A percentile compares a stretch with the other conserved stretches of the same genome.
These are phyloP conservation scores for Saccharomycopsis fibuligera DNA, from an alignment of 805 yeast genomes.

Conservation along the genomic window DNA sequence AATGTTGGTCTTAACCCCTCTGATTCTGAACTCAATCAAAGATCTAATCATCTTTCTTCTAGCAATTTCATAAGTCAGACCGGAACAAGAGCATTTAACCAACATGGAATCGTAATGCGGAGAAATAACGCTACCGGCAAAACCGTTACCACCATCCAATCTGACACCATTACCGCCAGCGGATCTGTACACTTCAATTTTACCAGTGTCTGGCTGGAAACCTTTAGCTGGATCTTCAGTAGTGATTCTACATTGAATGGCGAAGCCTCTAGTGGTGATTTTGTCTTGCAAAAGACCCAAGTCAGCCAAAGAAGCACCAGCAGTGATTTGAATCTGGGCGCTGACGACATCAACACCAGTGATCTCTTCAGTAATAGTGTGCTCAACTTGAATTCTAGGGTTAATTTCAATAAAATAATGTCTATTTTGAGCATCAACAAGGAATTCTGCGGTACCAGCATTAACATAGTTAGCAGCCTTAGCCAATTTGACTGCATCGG, in stretches of 20 bases:
- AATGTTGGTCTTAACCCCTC: slow-evolving; percentile 98
- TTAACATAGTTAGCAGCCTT: slow-evolving; percentile 83
- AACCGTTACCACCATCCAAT: slow-evolving; percentile 97
- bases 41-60: slow-evolving; percentile 98
- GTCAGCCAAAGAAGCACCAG: slow-evolving; percentile 91
- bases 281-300: slow-evolving; percentile 90
- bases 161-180: slow-evolving; percentile 99
- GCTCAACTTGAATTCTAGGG: slow-evolving; percentile 98
- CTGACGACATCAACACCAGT: slow-evolving; percentile 98
- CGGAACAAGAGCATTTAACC: slow-evolving; percentile 96
- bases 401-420: slow-evolving; percentile 97
- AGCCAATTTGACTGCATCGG: slow-evolving; percentile 93
- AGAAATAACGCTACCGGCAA: slow-evolving; percentile 92
- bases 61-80: slow-evolving; percentile 92
- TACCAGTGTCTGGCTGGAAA: slow-evolving; percentile 98
- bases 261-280: slow-evolving; percentile 94
- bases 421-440: slow-evolving; percentile 88
- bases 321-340: slow-evolving; percentile 97
- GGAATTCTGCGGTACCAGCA: slow-evolving; percentile 98
- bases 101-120: slow-evolving; percentile 98
- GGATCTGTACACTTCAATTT: slow-evolving; percentile 94
- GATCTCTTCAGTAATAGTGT: slow-evolving; percentile 97
- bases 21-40: slow-evolving; percentile 91
- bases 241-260: slow-evolving; percentile 98
- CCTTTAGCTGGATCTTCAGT: slow-evolving; percentile 96